Evolutionary conservation across 1,284 basidiomycete species (phyloP).

Genomic region (Mycosarcoma maydis): DNA sequence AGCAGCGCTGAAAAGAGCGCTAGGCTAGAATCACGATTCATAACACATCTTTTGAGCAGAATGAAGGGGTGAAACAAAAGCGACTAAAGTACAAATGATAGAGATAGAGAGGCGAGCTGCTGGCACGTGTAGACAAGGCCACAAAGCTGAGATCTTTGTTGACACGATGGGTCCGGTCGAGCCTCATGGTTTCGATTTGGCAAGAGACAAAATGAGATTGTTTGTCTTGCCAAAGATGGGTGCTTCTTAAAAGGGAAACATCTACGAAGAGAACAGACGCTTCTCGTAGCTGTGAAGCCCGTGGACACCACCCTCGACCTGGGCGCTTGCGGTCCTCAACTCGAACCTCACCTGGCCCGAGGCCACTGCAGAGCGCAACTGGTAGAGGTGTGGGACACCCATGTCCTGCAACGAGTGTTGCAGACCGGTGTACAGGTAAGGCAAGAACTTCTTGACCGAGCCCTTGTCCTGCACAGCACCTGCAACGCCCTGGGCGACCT

Average conservation of each 20-base stretch:
- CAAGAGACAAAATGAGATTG: too few species aligned
- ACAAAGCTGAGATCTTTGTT: too few species aligned
- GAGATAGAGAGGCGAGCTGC: too few species aligned
- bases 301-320: conserved; percentile 95
- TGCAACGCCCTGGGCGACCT: conserved; percentile 91
- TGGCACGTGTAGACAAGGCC: too few species aligned
- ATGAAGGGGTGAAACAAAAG: too few species aligned
- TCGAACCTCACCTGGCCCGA: conserved; percentile 85
- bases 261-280: conserved; percentile 70
- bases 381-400: conserved; percentile 77
- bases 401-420: conserved; percentile 97
- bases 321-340: conserved; percentile 91
- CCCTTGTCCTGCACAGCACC: conserved; percentile 99
- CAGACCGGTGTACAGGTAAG: conserved; percentile 89
- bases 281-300: conserved; percentile 75
- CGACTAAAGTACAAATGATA: too few species aligned
- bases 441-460: conserved; percentile 83
- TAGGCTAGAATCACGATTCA: background rate
- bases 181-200: too few species aligned
- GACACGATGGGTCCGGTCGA: too few species aligned
- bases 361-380: conserved; percentile 75
- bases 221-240: background rate
- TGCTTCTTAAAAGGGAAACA: background rate
- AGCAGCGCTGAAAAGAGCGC: too few species aligned
- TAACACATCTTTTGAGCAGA: background rate